Evolutionary conservation across 1,284 basidiomycete genomes (phyloP), one percentile per base, ranked within the genome.

Genomic region (Cutaneotrichosporon cyanovorans): DNA sequence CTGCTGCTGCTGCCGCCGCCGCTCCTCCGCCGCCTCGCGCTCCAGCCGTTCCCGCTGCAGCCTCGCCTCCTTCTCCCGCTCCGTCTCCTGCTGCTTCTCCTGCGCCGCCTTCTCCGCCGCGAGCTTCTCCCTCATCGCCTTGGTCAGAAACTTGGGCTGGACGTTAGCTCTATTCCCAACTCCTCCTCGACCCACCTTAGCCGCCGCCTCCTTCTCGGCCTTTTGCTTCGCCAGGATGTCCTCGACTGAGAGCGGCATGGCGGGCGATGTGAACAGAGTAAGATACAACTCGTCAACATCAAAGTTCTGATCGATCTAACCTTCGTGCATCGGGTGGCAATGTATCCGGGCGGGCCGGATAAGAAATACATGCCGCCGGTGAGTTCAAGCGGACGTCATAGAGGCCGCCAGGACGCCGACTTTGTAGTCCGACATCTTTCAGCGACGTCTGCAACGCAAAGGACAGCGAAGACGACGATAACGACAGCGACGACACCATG

Each of bases 101-200:
- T 81, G 78, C 42, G 80, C 77, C n/a, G 89, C 82, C 62, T 87
- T 85, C 31, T 83, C 81, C 54, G 93, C 85, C 2, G 90, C 91
- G 32, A 92, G 73, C 60, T 81, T 80, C n/a, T 86, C 86, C 37
- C 89, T 80, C 62, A 91, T 84, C 58, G 88, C 86, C 69, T 85
- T 92, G 4, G 85, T 80, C 16, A 93, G 76, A 74, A 93, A 93
- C 68, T 80, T 90, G 28, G 88, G 88, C 87, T 91, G 68, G 19
- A n/a, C 22, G 30, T 23, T 18, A 47, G 45, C 16, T 28, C 9
- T 8, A n/a, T 8, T n/a, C n/a, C n/a, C n/a, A n/a, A 22, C 16
- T 15, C 28, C 15, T 21, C 42, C 23, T 12, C 21, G 8, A 65
- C 73, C 18, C 53, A 87, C 89, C 78, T 89, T 92, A 42, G 87